Base-by-base conservation (phyloP, 139 green algal species). In the Marvania coccoides region DNA sequence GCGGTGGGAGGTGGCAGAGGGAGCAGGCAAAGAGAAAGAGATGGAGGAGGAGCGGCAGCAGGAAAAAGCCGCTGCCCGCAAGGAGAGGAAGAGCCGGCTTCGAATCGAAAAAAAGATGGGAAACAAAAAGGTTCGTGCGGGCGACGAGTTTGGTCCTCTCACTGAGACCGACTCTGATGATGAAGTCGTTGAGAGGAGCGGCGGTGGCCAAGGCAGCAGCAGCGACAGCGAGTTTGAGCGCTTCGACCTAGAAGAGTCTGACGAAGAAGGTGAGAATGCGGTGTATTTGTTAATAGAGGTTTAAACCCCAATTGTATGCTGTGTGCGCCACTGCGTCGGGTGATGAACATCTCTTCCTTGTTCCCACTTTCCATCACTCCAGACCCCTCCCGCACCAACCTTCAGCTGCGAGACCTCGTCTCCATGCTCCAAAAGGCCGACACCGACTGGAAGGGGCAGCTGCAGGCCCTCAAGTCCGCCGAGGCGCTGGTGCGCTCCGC, bases 401-500 rank as follows among this genome's bases (percentile, higher is more conserved):
- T 85, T 36, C 54, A 73, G 65, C 58, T 85, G 65, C 66, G 68
- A 42, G 26, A 62, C 8, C 42, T 85, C 42, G 74, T 73, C 8
- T 72, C 67, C 6, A 78, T 78, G 40, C 67, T 88, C 38, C 61
- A 73, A 19, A 87, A 87, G 51, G 39, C 58, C 15, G 86, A 92
- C 47, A 39, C 37, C 15, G 81, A 92, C 28, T 74, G 73, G 33
- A 47, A 68, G 12, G 81, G 38, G 3, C 77, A 83, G 58, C 65
- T 91, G 19, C 63, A 47, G 30, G 86, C 82, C 9, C 68, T 92
- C 40, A 35, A 9, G 3, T 35, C 47, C 24, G 53, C 82, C 5
- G 74, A 88, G 68, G 59, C 68, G 29, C 39, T 94, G 3, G 51
- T 95, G 6, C 72, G 82, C 19, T 83, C 85, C 14, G 70, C 55